Conservation (phyloP, 108 stramenopile species). For the Cyclostephanos tholiformis region DNA sequence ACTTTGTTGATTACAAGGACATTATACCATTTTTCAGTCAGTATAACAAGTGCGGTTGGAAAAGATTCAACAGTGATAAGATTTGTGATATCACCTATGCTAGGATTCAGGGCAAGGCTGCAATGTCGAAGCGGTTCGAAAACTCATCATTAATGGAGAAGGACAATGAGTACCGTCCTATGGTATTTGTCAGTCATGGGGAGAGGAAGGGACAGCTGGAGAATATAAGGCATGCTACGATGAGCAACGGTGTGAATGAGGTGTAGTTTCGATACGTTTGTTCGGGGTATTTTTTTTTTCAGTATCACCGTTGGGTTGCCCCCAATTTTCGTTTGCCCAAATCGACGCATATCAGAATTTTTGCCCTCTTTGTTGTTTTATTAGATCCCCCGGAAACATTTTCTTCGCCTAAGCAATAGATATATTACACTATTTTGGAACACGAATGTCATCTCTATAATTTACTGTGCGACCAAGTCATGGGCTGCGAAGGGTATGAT, state of each 20-base stretch:
- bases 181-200: conserved; percentile 74
- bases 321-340: neutral
- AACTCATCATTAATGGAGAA: conserved; percentile 98
- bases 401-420: too few species aligned
- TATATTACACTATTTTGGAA: too few species aligned
- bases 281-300: neutral
- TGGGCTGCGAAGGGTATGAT: too few species aligned
- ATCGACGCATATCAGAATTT: too few species aligned
- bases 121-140: conserved; percentile 98
- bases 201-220: conserved; percentile 51
- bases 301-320: neutral
- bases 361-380: too few species aligned
- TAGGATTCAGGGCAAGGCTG: conserved; percentile 97
- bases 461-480: too few species aligned
- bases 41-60: conserved; percentile 94
- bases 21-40: conserved; percentile 88
- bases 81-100: conserved; percentile 98
- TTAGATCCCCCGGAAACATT: too few species aligned
- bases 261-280: neutral
- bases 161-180: conserved; percentile 95
- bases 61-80: conserved; percentile 97
- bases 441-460: too few species aligned
- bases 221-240: conserved; percentile 14
- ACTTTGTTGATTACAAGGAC: conserved; percentile 91
- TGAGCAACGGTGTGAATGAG: neutral